Percentiles rank a stretch among this genome's conserved stretches.
phyloP scores from a whole-genome alignment of 192 early-diverging fungal genomes.

The Podila epicladia region DNA sequence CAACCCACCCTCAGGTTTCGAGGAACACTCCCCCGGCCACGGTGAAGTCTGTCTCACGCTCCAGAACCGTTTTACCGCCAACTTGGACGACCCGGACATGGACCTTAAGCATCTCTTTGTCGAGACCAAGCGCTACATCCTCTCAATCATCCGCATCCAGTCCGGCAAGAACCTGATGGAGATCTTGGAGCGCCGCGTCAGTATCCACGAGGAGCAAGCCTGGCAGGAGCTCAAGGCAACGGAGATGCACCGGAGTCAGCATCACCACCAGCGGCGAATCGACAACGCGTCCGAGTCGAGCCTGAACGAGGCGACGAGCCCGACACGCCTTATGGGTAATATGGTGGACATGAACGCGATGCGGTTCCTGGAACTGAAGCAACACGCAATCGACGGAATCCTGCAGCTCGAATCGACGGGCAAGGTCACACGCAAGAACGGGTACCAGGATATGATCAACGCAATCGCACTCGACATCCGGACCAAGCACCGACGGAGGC shows the following conservation, averaged over 20 bases:
- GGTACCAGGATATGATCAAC: conserved; percentile 95
- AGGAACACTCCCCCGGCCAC: conserved; percentile 50
- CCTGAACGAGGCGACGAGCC: conserved; percentile 7
- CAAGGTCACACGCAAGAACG: conserved; percentile 73
- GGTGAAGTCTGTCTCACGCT: conserved; percentile 74
- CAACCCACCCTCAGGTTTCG: conserved; percentile 51
- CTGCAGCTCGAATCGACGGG: conserved; percentile 81
- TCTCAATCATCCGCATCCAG: conserved; percentile 89
- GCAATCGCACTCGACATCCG: conserved; percentile 93
- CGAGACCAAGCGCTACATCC: conserved; percentile 91
- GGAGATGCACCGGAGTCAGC: conserved; percentile 39
- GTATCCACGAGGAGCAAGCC: conserved; percentile 77
- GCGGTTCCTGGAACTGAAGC: conserved; percentile 85
- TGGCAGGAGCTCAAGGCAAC: conserved; percentile 59
- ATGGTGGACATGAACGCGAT: conserved; percentile 66
- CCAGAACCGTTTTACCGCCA: conserved; percentile 75
- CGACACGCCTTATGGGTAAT: conserved; percentile 6
- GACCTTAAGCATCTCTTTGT: conserved; percentile 76
- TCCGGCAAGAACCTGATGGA: conserved; percentile 84
- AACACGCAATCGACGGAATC: conserved; percentile 82
- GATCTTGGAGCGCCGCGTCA: conserved; percentile 81
- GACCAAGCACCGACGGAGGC: conserved; percentile 88
- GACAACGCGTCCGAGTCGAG: conserved; percentile 40
- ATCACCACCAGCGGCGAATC: conserved; percentile 25
- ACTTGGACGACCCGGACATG: conserved; percentile 59